phyloP scores from a whole-genome alignment of 2,329 filamentous ascomycete genomes.

The Mariannaea elegans region DNA sequence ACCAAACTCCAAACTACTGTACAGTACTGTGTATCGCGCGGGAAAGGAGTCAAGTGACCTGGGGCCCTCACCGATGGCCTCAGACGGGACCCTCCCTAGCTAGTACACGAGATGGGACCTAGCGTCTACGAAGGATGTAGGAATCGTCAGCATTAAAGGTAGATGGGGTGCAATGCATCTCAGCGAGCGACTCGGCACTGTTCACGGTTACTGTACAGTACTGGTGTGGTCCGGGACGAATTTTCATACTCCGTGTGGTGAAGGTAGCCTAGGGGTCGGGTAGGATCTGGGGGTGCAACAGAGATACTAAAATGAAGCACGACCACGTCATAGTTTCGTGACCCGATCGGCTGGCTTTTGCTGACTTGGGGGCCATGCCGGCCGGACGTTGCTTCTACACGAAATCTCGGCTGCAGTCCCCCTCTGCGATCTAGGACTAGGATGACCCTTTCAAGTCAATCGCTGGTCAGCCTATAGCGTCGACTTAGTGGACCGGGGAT shows the following conservation, averaged over 20 bases:
- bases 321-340: constrained; percentile 41
- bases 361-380: constrained; percentile 27
- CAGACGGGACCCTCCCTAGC: constrained; percentile 33
- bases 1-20: constrained; percentile 25
- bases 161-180: constrained; percentile 30
- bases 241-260: constrained; percentile 25
- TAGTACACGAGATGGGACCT: constrained; percentile 24
- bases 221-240: constrained; percentile 7
- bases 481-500: neutral
- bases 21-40: constrained; percentile 19
- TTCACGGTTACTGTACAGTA: constrained; percentile 19
- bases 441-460: constrained; percentile 16
- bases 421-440: constrained; percentile 26
- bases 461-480: constrained; percentile 8
- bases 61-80: constrained; percentile 36
- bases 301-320: constrained; percentile 23
- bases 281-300: constrained; percentile 34
- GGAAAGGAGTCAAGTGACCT: constrained; percentile 25
- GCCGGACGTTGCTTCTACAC: constrained; percentile 24
- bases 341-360: constrained; percentile 37
- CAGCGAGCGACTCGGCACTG: constrained; percentile 26
- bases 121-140: constrained; percentile 9
- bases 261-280: constrained; percentile 28
- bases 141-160: constrained; percentile 27
- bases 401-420: constrained; percentile 32